phyloP scores from a whole-genome alignment of 2,329 filamentous ascomycete genomes.

The Penicillium sp. region DNA sequence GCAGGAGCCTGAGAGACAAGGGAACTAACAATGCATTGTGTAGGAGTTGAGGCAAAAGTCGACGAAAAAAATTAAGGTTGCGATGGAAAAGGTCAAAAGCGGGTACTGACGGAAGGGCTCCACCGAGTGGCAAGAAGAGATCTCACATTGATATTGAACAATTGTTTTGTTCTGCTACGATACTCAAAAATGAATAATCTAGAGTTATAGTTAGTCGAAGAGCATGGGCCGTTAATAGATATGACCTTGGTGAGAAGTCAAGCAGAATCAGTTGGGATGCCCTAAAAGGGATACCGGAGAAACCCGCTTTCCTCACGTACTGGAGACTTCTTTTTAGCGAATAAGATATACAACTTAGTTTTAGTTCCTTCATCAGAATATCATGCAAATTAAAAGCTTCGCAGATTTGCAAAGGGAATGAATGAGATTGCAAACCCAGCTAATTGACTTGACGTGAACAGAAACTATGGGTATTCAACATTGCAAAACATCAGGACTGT shows the following conservation, averaged over 20 bases:
- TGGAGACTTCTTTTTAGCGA: neutral
- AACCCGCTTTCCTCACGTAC: neutral
- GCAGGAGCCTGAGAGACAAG: neutral
- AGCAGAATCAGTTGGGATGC: neutral
- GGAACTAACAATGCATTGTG: conserved; percentile 2
- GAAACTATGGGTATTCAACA: conserved; percentile 9
- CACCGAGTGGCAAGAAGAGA: conserved; percentile 16
- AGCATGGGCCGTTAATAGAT: no score
- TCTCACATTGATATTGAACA: neutral
- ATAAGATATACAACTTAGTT: no score
- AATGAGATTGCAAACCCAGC: neutral
- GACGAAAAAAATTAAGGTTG: conserved; percentile 23
- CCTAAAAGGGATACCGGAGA: neutral
- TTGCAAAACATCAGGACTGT: neutral
- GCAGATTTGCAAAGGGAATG: no score
- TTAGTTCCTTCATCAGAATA: no score
- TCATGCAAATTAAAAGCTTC: neutral
- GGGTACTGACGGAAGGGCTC: conserved; percentile 26
- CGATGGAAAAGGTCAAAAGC: conserved; percentile 23
- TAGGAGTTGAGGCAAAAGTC: conserved; percentile 3
- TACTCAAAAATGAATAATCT: no score
- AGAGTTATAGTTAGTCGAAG: no score
- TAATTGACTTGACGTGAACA: neutral
- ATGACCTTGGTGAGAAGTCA: neutral
- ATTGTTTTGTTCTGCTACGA: no score